Base-by-base conservation (phyloP, 805 yeast genomes). In the Candida yuanshanica region DNA sequence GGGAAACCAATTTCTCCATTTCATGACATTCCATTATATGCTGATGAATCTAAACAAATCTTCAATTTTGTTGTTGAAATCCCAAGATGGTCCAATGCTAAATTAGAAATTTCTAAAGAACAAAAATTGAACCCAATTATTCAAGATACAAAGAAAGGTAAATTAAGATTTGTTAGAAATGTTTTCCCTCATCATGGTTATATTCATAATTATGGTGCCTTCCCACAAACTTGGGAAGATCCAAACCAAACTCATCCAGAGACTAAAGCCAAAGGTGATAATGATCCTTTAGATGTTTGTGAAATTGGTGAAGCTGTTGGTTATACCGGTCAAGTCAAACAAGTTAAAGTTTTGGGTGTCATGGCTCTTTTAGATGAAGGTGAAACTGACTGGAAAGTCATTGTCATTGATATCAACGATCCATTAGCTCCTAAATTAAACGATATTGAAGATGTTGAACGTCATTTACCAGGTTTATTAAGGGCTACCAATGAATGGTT, bases 161-260 rank as follows among this genome's bases (percentile, higher is more conserved):
- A 88, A 68, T 79, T 89, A 60, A 81, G 98, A 72, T 93, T 83
- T 56, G 98, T 93, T 46, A 83, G 95, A 73, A 93, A 93, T 79
- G 81, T 95, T 66, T 91, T 91, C 87, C 99, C 99, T 40, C 95
- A 86, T 74, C 95, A 93, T 66, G 99, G 99, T 56, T 91, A 93
- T 75, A 91, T 91, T 55, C 96, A 89, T 74, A 93, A 93, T 74
- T 91, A 91, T 65, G 99, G 98, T 65, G 97, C 97, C 37, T 84
- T 91, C 78, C 98, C 98, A 52, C 97, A 91, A 66, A 49, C 58
- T 26, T 55, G 60, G 61, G 60, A 56, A 37, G 62, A 56, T 31
- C 86, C 79, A 64, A 77, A 68, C 56, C 73, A 54, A 62, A 63
- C 65, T 60, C 85, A 69, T 64, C 77, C 79, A 68, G 85, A 76